Evolutionary conservation across 1,284 basidiomycete genomes (phyloP).

Genomic region (Pseudozyma thailandica): DNA sequence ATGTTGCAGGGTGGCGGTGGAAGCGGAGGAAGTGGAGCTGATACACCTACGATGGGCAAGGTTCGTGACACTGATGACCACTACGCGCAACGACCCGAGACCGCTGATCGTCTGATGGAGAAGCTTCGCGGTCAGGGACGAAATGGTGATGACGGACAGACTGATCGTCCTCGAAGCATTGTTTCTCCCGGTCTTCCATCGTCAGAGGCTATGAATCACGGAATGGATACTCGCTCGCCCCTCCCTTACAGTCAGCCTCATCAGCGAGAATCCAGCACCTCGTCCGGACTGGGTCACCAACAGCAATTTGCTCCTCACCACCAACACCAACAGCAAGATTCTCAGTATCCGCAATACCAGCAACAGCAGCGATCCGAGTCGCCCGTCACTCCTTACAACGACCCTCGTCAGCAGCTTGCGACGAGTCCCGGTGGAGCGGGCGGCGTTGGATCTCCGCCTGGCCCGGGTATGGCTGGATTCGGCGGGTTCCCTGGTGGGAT

Average conservation of each 20-base stretch:
- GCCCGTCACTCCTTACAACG: conserved; percentile 31
- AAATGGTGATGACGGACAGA: conserved; percentile 18
- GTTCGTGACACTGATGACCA: conserved; percentile 9
- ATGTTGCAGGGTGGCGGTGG: conserved; percentile 55
- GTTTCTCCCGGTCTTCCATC: conserved; percentile 28
- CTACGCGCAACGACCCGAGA: conserved; percentile 11
- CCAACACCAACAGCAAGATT: conserved; percentile 20
- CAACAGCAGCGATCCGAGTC: conserved; percentile 42
- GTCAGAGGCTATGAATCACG: conserved; percentile 17
- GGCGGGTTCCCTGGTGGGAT: conserved; percentile 38
- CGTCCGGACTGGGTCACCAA: conserved; percentile 9
- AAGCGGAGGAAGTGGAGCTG: conserved; percentile 15
- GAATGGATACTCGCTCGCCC: conserved; percentile 37
- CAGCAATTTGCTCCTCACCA: conserved; percentile 25
- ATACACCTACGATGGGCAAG: conserved; percentile 23
- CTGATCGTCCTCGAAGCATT: conserved; percentile 28
- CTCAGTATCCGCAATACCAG: conserved; percentile 21
- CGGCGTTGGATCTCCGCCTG: conserved; percentile 28
- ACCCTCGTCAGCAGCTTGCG: conserved; percentile 30
- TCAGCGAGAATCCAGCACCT: conserved; percentile 39
- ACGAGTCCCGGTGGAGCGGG: conserved; percentile 20
- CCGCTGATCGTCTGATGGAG: conserved; percentile 31
- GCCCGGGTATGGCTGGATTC: conserved; percentile 22
- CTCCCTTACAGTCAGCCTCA: conserved; percentile 41
- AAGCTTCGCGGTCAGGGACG: conserved; percentile 28